Base-by-base conservation (phyloP, 306 rosid genomes). In the Vigna mungo region DNA sequence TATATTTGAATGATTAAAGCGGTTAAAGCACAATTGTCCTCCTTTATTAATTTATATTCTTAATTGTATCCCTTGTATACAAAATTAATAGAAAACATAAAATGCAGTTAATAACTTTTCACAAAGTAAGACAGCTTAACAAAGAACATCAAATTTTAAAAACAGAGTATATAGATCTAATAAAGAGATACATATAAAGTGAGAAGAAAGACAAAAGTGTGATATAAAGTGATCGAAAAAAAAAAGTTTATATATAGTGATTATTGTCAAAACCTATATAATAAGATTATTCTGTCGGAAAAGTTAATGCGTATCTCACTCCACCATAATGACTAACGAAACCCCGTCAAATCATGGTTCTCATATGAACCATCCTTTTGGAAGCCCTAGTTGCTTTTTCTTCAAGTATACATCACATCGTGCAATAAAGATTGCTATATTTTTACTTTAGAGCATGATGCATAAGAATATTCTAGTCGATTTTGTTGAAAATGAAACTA, bases 321-420 rank as follows among this genome's bases (percentile, higher is more conserved):
- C 32, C 34, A 27, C 30, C 36, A 25, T 32, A 1, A 78, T 21
- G 43, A 34, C 52, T 21, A 60, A 60, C 9, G 53, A 71, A 34
- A 59, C 32, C 60, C 1, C 21, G 36, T 36, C 66, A 53, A 25
- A 62, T 71, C 66, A 17, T 18, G 55, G 39, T 75, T 78, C 64
- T 47, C 15, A 60, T 51, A 39, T 49, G 27, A 17, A 53, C 78
- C 71, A 49, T 39, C 39, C 65, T 41, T 65, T 65, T 41, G 52
- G 48, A 18, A 65, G 25, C 25, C 9, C 16, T 37, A 37, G 21
- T 65, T 5, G 5, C 52, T 41, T 39, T 65, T 65, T 65, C 52
- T 65, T 37, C 34, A 41, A 10, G 71, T 41, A 65, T 39, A n/a
- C 71, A 27, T 27, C 63, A 9, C 9, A 18, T 39, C 6, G 10